Evolutionary conservation across 768 basidiomycete species (phyloP), one percentile per base, ranked within the genome.

Genomic region (Kockovaella imperatae): DNA sequence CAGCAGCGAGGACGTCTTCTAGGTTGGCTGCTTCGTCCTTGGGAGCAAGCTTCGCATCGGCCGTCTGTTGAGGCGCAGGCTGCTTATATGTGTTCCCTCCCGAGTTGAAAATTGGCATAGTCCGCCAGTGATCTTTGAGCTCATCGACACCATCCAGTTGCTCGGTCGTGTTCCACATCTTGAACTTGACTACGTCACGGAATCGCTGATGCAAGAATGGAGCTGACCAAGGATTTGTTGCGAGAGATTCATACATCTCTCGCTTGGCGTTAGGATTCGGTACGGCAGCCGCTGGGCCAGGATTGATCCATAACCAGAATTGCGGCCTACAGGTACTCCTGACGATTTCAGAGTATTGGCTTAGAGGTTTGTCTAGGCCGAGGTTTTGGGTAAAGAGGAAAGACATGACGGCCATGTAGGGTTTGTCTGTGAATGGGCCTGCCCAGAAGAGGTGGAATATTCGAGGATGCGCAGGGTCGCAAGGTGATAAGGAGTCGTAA

Each of bases 391-490:
- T 95, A 74, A 83, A 97, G 29, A 97, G 78, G 77, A 89, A 99
- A 15, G 90, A 95, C 20, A 93, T 76, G 36, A 96, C 77, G 1
- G 93, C 89, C 50, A 89, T 80, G 76, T 99, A 97, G 2, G 95
- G 95, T 70, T 96, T 96, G 76, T 99, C 95, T 7, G 90, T 95
- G 75, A 99, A 96, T 1, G 88, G 83, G 0, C 95, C 93, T 1
- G 91, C 87, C 93, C 95, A 97, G 76, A 95, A 99, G 83, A 96
- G 95, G 72, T 99, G 95, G 76, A 93, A 97, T 26, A 96, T 73
- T 29, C 86, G 80, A 5, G 89, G 84, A 60, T 84, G 81, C 56
- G 87, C 83, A 0, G 83, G 78, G 62, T 95, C 87, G 71, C 95
- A 99, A 1, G 82, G 76, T 1, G 74, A 68, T 6, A 32, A 30